phyloP scores from a whole-genome alignment of 805 yeast species.

The Zygosaccharomyces gambellarensis region DNA sequence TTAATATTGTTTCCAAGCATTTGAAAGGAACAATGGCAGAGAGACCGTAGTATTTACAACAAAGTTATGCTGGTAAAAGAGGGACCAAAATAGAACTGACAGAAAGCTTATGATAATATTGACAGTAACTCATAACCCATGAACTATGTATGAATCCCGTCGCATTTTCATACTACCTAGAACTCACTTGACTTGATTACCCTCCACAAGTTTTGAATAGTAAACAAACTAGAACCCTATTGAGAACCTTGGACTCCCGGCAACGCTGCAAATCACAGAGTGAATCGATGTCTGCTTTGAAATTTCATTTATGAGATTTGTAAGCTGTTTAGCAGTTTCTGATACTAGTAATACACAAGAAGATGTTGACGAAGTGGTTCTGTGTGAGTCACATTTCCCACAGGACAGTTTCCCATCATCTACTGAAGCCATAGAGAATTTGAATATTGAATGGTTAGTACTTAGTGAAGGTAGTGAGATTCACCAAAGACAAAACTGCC shows the following conservation, averaged over 20 bases:
- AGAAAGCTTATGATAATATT: no score
- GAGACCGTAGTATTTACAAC: no score
- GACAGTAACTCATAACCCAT: neutral
- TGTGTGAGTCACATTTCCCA: conserved; percentile 13
- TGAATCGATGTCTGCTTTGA: neutral
- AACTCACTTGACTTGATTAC: neutral
- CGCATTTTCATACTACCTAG: neutral
- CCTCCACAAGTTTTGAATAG: neutral
- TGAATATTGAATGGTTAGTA: conserved; percentile 11
- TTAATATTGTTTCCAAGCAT: no score
- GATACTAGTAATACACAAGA: conserved; percentile 2
- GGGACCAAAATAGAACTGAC: no score
- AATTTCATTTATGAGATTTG: conserved; percentile 12
- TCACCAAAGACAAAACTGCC: conserved; percentile 3
- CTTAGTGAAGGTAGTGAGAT: conserved; percentile 29
- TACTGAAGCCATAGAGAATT: conserved; percentile 3
- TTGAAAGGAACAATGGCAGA: no score
- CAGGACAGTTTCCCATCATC: conserved; percentile 5
- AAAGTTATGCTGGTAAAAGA: no score
- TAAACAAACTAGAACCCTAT: neutral
- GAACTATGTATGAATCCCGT: neutral
- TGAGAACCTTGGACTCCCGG: neutral
- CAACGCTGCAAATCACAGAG: neutral
- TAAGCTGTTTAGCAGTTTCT: conserved; percentile 20
- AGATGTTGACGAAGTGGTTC: conserved; percentile 13